A percentile compares a stretch with the other conserved stretches of the same genome.
Conservation (phyloP, 2,329 filamentous ascomycete species). For the Curvularia lunata region DNA sequence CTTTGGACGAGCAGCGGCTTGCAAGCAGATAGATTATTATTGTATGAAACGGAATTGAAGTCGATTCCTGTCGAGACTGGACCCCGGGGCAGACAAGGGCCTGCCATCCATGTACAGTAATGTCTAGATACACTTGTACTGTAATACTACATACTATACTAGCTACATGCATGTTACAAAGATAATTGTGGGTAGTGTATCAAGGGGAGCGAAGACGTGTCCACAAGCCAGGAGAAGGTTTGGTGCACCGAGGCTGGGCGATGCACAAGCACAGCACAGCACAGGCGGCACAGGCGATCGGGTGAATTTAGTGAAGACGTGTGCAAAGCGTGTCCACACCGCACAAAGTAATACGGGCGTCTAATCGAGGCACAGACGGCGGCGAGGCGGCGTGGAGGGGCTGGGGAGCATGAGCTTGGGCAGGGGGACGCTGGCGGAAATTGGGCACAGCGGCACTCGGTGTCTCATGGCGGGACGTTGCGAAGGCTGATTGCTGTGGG, state of each 20-base stretch:
- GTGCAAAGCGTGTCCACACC: not conserved
- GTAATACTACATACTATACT: not conserved
- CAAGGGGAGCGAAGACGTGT: not conserved
- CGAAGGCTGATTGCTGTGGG: slow-evolving; percentile 8
- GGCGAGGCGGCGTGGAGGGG: not conserved
- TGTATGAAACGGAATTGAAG: slow-evolving; percentile 23
- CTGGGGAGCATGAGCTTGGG: slow-evolving; percentile 3
- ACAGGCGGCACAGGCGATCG: not conserved
- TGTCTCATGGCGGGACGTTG: slow-evolving; percentile 18
- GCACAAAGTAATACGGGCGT: not conserved
- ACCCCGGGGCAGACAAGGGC: slow-evolving; percentile 1
- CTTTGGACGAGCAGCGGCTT: slow-evolving; percentile 20
- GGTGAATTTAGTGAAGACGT: not conserved
- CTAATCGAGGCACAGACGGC: not conserved
- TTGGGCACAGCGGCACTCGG: slow-evolving; percentile 16
- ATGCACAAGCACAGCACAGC: slow-evolving; percentile 7
- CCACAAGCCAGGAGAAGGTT: not conserved
- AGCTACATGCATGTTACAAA: not conserved
- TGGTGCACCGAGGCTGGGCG: not conserved
- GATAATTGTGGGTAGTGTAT: not conserved
- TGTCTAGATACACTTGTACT: slow-evolving; percentile 1
- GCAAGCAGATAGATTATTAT: slow-evolving; percentile 16
- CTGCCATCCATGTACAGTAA: slow-evolving; percentile 1
- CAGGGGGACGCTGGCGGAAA: slow-evolving; percentile 18
- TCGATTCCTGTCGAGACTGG: slow-evolving; percentile 5